These are phyloP conservation scores for Nematodospora valgi DNA, from an alignment of 805 yeast genomes.

Conservation along the genomic window DNA sequence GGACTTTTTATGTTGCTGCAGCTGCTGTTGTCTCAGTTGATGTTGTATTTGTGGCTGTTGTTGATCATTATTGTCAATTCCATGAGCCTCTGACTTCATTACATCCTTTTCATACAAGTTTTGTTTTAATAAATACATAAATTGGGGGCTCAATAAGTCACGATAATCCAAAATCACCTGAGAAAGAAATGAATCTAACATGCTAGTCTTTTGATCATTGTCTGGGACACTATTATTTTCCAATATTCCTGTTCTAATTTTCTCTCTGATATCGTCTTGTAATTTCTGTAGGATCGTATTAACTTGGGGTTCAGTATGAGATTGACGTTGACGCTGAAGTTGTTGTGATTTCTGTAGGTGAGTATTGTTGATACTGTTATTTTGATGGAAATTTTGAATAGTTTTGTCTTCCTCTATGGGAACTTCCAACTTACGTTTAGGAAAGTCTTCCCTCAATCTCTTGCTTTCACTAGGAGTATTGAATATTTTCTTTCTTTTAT, in stretches of 20 bases:
- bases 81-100: no score
- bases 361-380: no score
- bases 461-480: background rate
- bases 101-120: conserved; percentile 6
- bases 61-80: background rate
- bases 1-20: conserved; percentile 9
- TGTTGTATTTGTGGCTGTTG: conserved; percentile 1
- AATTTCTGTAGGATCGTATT: background rate
- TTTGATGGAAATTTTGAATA: background rate
- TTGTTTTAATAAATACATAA: conserved; percentile 6
- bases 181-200: conserved; percentile 13
- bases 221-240: conserved; percentile 10
- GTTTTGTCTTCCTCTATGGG: conserved; percentile 6
- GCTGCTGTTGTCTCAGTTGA: conserved; percentile 6
- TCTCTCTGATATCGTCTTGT: conserved; percentile 1
- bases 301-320: conserved; percentile 1
- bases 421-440: background rate
- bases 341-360: no score
- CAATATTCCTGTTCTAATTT: conserved; percentile 2
- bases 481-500: background rate
- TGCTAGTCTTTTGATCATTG: conserved; percentile 10
- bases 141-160: conserved; percentile 7
- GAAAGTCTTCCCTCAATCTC: background rate
- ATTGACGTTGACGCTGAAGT: no score
- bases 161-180: conserved; percentile 14